Conservation (phyloP, 2,329 filamentous ascomycete genomes). For the Botrytis aclada region DNA sequence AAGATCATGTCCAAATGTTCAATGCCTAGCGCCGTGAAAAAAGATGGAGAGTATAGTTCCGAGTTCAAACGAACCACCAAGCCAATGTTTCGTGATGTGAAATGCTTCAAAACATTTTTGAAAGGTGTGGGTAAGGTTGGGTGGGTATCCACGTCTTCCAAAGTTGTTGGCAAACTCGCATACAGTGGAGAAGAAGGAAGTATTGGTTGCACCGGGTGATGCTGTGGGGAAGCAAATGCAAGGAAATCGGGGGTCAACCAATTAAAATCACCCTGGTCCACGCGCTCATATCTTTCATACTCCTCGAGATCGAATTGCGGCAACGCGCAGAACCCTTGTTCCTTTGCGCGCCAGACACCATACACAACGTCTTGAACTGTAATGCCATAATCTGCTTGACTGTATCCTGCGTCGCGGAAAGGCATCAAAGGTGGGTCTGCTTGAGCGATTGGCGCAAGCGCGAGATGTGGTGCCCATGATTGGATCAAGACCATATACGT, state of each 20-base stretch:
- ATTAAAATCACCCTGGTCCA: constrained; percentile 99
- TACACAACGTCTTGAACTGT: constrained; percentile 98
- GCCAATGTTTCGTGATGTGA: constrained; percentile 81
- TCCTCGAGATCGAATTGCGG: constrained; percentile 95
- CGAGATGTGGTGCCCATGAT: constrained; percentile 93
- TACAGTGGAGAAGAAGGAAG: constrained; percentile 70
- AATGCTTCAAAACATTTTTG: constrained; percentile 93
- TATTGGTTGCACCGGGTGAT: constrained; percentile 70
- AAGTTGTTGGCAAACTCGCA: constrained; percentile 68
- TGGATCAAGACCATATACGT: constrained; percentile 99
- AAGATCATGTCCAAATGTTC: constrained; percentile 99
- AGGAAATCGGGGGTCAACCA: constrained; percentile 96
- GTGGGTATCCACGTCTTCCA: constrained; percentile 68
- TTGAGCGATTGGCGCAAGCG: constrained; percentile 91
- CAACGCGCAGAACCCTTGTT: constrained; percentile 85
- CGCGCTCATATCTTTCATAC: constrained; percentile 93
- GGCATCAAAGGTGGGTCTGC: constrained; percentile 98
- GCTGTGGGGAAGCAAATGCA: constrained; percentile 92
- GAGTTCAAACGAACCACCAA: constrained; percentile 95
- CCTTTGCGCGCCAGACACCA: constrained; percentile 97
- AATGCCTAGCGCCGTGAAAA: constrained; percentile 93
- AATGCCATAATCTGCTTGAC: constrained; percentile 93
- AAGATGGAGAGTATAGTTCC: constrained; percentile 92
- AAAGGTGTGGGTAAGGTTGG: constrained; percentile 78
- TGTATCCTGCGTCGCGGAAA: constrained; percentile 97